A percentile compares a stretch with the other conserved stretches of the same genome.
Conservation (phyloP, 2,329 filamentous ascomycete species). For the Ophidiomyces ophidiicola region DNA sequence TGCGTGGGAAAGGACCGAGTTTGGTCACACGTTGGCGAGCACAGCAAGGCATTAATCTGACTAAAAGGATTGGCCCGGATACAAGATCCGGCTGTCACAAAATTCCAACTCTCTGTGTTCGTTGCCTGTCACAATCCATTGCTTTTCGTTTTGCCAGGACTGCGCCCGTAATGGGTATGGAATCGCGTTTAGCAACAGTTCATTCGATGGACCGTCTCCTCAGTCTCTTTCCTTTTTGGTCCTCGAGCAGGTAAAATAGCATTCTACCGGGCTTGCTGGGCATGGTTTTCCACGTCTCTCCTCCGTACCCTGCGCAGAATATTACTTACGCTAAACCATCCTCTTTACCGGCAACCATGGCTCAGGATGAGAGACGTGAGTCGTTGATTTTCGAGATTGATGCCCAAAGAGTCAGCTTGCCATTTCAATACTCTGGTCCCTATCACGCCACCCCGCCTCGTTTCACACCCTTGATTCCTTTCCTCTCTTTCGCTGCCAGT, state of each 20-base stretch:
- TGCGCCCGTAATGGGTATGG: slow-evolving; percentile 6
- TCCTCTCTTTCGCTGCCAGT: slow-evolving; percentile 8
- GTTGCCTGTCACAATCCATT: slow-evolving; percentile 7
- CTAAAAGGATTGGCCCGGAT: slow-evolving; percentile 11
- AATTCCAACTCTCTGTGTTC: slow-evolving; percentile 3
- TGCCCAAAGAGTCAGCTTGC: slow-evolving; percentile 14
- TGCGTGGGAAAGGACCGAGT: slow-evolving; percentile 5
- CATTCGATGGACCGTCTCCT: not conserved
- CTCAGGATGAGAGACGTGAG: slow-evolving; percentile 4
- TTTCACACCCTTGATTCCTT: slow-evolving; percentile 10
- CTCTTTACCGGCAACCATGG: slow-evolving; percentile 2
- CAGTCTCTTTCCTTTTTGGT: not conserved
- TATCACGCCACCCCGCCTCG: slow-evolving; percentile 7
- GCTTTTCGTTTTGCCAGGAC: slow-evolving; percentile 5
- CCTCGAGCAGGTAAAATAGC: not conserved
- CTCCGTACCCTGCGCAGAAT: slow-evolving; percentile 2
- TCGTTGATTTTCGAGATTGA: slow-evolving; percentile 13
- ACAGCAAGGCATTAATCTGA: slow-evolving; percentile 7
- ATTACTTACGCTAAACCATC: not conserved
- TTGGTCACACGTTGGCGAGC: slow-evolving; percentile 6
- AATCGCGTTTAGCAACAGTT: slow-evolving; percentile 5
- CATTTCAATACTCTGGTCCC: slow-evolving; percentile 6
- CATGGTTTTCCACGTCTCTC: not conserved
- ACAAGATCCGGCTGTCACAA: slow-evolving; percentile 10
- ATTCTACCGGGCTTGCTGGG: not conserved